Base-by-base conservation (phyloP, 2,329 filamentous ascomycete species). In the Colletotrichum brevisporum region DNA sequence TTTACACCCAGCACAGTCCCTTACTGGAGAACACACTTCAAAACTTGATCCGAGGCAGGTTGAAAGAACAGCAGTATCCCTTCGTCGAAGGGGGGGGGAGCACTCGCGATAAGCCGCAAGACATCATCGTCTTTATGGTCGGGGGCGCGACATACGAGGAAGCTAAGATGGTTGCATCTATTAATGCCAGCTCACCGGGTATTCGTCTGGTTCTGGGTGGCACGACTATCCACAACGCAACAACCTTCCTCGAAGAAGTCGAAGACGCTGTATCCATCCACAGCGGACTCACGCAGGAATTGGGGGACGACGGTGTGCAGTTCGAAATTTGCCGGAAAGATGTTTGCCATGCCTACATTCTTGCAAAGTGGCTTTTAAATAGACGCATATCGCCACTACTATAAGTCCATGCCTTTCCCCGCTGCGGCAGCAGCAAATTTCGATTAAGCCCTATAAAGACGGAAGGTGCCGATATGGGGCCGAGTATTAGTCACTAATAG, bases 1-100 rank as follows among this genome's bases (percentile, higher is more conserved):
- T 99, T 31, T 99, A 99, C 79, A 99, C 96, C 0, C 97, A 99
- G 79, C 96, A 99, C 79, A 97, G 94, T 6, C 94, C 97, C 0
- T 87, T 94, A 24, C 81, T 99, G 16, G 95, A 98, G 79, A 88
- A 89, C 26, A 98, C 94, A 0, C 83, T 99, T 18, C 95, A 98
- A 77, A 95, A 95, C 74, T 84, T 99, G 59, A 95, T 98, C 83
- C 98, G 97, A 78, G 97, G 96, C 0, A 90, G 93, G 36, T 82
- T 99, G 67, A 92, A 90, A 75, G 94, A 97, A 75, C 89, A 94
- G 72, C 90, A 96, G 71, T 98, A 97, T 77, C 97, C 96, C 0
- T 99, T 98, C 77, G 89, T 98, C 5, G 96, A 98, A 74, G 94
- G 94, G 6, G 92, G 92, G 16, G 92, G 93, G 2, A 90, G 93